Conservation (phyloP, 163 green algal species). For the Prototheca stagnorum region DNA sequence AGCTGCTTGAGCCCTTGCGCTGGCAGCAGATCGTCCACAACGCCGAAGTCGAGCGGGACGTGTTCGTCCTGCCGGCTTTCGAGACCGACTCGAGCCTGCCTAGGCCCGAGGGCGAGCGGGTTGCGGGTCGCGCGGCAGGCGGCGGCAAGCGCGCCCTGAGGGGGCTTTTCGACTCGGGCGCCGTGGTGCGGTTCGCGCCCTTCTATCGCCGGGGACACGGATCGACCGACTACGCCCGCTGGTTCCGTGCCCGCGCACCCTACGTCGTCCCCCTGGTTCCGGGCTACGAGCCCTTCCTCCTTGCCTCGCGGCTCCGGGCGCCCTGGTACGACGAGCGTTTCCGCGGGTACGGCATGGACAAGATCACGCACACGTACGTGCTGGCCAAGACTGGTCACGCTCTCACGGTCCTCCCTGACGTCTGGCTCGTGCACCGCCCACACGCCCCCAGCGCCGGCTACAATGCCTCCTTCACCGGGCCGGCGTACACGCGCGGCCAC, state of each 20-base stretch:
- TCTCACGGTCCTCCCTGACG: slow-evolving; percentile 1
- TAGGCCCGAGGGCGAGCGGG: too few species aligned
- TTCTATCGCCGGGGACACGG: slow-evolving; percentile 11
- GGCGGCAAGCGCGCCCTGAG: slow-evolving; percentile 9
- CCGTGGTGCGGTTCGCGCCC: slow-evolving; percentile 13
- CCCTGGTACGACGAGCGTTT: slow-evolving; percentile 23
- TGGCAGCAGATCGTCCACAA: background rate
- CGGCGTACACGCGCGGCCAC: slow-evolving; percentile 17
- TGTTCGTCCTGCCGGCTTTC: slow-evolving; percentile 2
- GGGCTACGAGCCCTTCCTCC: slow-evolving; percentile 18
- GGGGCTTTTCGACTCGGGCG: slow-evolving; percentile 3
- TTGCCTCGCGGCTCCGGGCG: slow-evolving; percentile 4
- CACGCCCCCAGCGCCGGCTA: slow-evolving; percentile 15
- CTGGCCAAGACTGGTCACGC: slow-evolving; percentile 9
- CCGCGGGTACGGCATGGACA: slow-evolving; percentile 20
- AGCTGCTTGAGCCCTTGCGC: background rate
- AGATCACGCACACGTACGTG: slow-evolving; percentile 7
- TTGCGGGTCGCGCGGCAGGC: too few species aligned
- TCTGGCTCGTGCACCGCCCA: slow-evolving; percentile 8
- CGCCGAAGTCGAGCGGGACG: background rate
- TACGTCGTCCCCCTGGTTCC: slow-evolving; percentile 2
- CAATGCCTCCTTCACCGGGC: slow-evolving; percentile 19
- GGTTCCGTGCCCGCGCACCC: background rate
- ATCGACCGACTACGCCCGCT: slow-evolving; percentile 8
- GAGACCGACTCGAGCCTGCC: background rate